phyloP scores from a whole-genome alignment of 208 protist species.

The Leishmania martiniquensis region DNA sequence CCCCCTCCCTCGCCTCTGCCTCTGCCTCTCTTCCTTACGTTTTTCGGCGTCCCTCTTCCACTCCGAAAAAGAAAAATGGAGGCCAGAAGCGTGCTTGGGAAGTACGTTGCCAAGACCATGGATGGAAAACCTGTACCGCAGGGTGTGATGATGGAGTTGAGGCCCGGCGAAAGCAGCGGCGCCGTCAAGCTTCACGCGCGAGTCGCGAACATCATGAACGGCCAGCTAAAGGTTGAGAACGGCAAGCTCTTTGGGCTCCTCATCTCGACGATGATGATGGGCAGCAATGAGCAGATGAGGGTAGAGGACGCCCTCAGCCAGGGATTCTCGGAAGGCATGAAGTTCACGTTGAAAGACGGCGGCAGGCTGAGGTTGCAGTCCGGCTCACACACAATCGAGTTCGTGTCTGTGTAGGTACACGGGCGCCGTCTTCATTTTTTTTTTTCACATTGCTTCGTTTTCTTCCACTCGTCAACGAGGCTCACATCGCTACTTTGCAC shows the following conservation, averaged over 20 bases:
- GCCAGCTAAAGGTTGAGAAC: constrained; percentile 26
- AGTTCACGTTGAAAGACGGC: constrained; percentile 15
- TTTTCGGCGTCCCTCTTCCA: not conserved
- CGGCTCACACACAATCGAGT: constrained; percentile 28
- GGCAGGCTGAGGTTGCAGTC: constrained; percentile 32
- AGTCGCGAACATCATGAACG: constrained; percentile 47
- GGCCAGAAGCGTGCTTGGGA: constrained; percentile 29
- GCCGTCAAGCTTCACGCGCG: constrained; percentile 13
- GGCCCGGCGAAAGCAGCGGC: constrained; percentile 1
- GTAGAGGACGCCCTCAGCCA: constrained; percentile 37
- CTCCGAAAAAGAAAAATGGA: constrained; percentile 4
- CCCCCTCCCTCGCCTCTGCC: not conserved
- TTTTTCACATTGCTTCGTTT: not conserved
- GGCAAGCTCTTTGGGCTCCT: constrained; percentile 40
- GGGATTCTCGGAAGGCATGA: constrained; percentile 41
- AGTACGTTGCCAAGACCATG: constrained; percentile 34
- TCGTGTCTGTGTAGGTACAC: constrained; percentile 15
- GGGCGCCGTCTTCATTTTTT: not conserved
- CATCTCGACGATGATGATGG: constrained; percentile 51
- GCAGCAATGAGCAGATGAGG: constrained; percentile 19
- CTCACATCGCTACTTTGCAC: not conserved
- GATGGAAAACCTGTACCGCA: constrained; percentile 23
- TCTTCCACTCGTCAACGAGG: not conserved
- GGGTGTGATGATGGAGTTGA: constrained; percentile 19
- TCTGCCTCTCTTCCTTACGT: not conserved